A percentile compares a stretch with the other conserved stretches of the same genome.
Conservation (phyloP, 495 filamentous ascomycete species). For the Talaromyces thailandensis region DNA sequence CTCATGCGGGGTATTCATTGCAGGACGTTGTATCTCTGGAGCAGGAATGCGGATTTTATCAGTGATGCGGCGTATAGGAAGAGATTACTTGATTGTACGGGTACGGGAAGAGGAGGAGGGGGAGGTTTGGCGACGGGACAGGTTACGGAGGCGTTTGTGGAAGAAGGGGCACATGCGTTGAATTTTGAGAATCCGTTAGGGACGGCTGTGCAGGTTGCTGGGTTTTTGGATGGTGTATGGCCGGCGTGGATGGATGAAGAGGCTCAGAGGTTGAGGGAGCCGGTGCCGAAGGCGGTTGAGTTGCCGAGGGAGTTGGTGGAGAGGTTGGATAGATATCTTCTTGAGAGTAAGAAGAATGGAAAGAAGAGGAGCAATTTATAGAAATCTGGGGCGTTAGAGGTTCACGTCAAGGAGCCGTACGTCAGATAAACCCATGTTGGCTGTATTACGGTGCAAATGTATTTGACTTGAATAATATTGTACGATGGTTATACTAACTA, state of each 20-base stretch:
- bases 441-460: not conserved
- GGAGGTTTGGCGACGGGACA: constrained; percentile 4
- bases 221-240: constrained; percentile 4
- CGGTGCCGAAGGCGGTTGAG: not conserved
- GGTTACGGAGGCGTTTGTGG: constrained; percentile 5
- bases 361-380: not conserved
- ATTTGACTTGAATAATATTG: not conserved
- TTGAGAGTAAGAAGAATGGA: not conserved
- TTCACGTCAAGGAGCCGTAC: no score
- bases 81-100: not conserved
- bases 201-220: constrained; percentile 1
- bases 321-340: constrained; percentile 1
- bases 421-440: no score
- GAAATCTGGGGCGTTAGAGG: not conserved
- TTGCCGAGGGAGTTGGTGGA: not conserved
- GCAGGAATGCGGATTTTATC: not conserved
- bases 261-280: not conserved
- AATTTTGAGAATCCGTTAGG: constrained; percentile 8
- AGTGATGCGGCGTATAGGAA: constrained; percentile 3
- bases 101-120: constrained; percentile 1
- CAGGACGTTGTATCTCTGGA: constrained; percentile 6
- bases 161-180: constrained; percentile 4
- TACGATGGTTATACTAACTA: not conserved
- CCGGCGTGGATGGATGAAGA: not conserved
- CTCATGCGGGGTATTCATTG: constrained; percentile 5